Base-by-base conservation (phyloP, 31 red algal species). In the Odonthalia washingtoniensis region DNA sequence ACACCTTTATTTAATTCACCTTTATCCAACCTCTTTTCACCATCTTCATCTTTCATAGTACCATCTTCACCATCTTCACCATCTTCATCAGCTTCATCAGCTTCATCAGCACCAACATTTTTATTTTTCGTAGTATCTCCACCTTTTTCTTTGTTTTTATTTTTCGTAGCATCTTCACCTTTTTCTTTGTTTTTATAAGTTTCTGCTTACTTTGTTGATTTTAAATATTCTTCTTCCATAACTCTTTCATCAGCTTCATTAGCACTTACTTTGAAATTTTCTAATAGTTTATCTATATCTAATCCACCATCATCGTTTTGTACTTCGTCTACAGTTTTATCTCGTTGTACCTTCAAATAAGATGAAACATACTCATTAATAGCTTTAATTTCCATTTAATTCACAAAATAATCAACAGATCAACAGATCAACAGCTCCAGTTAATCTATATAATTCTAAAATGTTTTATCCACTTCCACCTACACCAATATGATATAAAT, bases 381-480 rank as follows among this genome's bases (percentile, higher is more conserved):
- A 21, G 94, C 94, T 30, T 85, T 80, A 17, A 57, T 83, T 46
- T 95, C 89, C 28, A 42, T 37, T 84, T 95, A 92, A 46, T 84
- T 82, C 6, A 95, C 94, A 84, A 95, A 95, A 12, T 95, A 35
- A 65, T 95, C 94, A 37, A 95, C 79, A 28, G 94, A 88, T 31
- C 41, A 35, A 5, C 72, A 67, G 1, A 95, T 67, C 33, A 75
- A 65, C 31, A 83, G 82, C n/a, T n/a, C n/a, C n/a, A n/a, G n/a
- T n/a, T n/a, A n/a, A n/a, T n/a, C n/a, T n/a, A n/a, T n/a, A n/a
- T 16, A 95, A 17, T 73, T 91, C 88, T 41, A 95, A 67, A 57
- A 95, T 88, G 68, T 95, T 89, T 2, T 92, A 89, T 46, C 94
- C 90, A 46, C 46, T 76, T 17, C 81, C 80, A 18, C 82, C 86